Evolutionary conservation across 768 basidiomycete genomes (phyloP), one percentile per base, ranked within the genome.

Genomic region (Boletus insuetus): DNA sequence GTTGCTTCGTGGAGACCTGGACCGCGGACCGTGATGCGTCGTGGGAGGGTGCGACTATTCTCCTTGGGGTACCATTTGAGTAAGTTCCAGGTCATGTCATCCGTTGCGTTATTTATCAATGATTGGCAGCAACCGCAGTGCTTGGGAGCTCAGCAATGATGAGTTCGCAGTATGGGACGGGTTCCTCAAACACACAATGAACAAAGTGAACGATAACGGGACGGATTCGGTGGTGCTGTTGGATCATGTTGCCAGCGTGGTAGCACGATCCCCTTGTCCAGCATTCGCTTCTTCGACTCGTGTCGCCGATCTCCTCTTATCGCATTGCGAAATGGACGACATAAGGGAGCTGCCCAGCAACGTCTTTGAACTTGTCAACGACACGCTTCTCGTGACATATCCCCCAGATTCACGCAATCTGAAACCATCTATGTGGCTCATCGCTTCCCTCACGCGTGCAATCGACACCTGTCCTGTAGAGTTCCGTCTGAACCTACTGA

Each of bases 11-110:
- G 20, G 75, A 81, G 52, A 74, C 74, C 19, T 91, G 89, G 87
- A 72, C 66, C 49, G 71, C 73, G 14, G 74, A 77, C 46, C 60
- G 60, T 3, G 73, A 75, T 16, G 75, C 74, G 1, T 70, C 66
- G 19, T 89, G 83, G 83, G 82, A 85, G 55, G 77, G 79, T 14
- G 78, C 78, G 19, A 69, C 79, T 16, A 65, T 79, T 20, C 67
- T 81, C 17, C 74, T 89, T 22, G 77, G 77, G 29, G 74, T 82
- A 48, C 89, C 89, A 7, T 91, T 90, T 60, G 71, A 74, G 84
- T 84, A 65, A 67, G 80, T 77, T 20, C 49, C 46, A 62, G 55
- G n/a, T 47, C 6, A 31, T 53, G 6, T n/a, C 7, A 7, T 40
- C 9, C 45, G 26, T 45, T 45, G 24, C 38, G 47, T 34, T 59